phyloP scores from a whole-genome alignment of 192 early-diverging fungal species.

The Podila clonocystis region DNA sequence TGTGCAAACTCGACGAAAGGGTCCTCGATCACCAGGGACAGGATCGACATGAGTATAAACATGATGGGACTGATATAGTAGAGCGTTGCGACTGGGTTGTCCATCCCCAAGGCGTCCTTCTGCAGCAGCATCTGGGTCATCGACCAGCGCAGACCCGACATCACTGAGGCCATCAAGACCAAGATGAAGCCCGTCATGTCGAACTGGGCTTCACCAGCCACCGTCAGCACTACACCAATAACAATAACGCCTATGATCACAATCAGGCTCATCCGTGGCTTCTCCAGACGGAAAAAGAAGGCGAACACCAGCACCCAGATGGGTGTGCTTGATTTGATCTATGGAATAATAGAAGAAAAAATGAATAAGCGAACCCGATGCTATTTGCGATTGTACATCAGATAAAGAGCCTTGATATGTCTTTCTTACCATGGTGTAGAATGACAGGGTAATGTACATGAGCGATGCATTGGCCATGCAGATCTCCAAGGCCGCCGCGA shows the following conservation, averaged over 20 bases:
- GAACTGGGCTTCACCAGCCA: slow-evolving; percentile 74
- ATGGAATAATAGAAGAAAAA: neutral
- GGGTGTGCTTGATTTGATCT: slow-evolving; percentile 73
- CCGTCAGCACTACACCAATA: slow-evolving; percentile 80
- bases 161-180: slow-evolving; percentile 72
- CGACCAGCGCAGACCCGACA: slow-evolving; percentile 85
- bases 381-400: neutral
- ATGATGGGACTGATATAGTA: slow-evolving; percentile 83
- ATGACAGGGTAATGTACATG: slow-evolving; percentile 83
- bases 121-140: slow-evolving; percentile 83
- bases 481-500: slow-evolving; percentile 86
- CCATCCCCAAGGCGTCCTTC: slow-evolving; percentile 71
- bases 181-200: slow-evolving; percentile 64
- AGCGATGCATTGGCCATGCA: slow-evolving; percentile 83
- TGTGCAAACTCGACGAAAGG: slow-evolving; percentile 59
- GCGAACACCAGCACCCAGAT: slow-evolving; percentile 83
- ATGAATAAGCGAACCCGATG: neutral
- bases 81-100: slow-evolving; percentile 82
- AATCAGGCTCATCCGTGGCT: slow-evolving; percentile 67
- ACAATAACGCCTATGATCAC: slow-evolving; percentile 77
- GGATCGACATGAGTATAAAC: slow-evolving; percentile 67
- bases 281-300: slow-evolving; percentile 82
- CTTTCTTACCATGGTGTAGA: slow-evolving; percentile 77
- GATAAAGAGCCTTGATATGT: neutral
- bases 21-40: slow-evolving; percentile 67